Conservation (phyloP, 768 basidiomycete species). For the Ramaria sp. region DNA sequence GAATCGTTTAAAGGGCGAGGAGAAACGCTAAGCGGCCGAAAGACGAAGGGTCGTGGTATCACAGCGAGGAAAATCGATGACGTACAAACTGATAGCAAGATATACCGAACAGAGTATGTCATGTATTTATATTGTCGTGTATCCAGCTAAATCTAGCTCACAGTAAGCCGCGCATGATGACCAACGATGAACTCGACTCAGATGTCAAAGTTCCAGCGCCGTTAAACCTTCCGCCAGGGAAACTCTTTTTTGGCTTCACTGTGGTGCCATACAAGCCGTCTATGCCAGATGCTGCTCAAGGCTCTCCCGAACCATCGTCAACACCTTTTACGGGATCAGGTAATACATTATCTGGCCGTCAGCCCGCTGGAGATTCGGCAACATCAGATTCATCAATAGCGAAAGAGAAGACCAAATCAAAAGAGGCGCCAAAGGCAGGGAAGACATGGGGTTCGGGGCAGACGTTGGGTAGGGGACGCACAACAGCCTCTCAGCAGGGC, state of each 20-base stretch:
- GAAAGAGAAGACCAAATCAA: conserved; percentile 47
- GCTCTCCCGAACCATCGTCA: conserved; percentile 26
- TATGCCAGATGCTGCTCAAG: conserved; percentile 23
- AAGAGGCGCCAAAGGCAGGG: conserved; percentile 24
- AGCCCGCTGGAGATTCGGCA: conserved; percentile 9
- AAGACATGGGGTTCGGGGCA: conserved; percentile 28
- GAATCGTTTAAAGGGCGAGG: conserved; percentile 97
- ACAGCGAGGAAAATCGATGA: conserved; percentile 74
- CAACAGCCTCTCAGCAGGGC: conserved; percentile 18
- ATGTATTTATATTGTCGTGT: neutral
- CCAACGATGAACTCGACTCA: conserved; percentile 64
- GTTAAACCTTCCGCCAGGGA: conserved; percentile 82
- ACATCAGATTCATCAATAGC: conserved; percentile 22
- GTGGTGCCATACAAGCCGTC: conserved; percentile 49
- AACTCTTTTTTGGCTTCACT: conserved; percentile 95
- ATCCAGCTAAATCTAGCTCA: conserved; percentile 12
- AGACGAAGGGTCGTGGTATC: conserved; percentile 92
- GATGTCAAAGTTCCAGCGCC: conserved; percentile 80
- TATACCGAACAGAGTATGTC: conserved; percentile 82
- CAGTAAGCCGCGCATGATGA: conserved; percentile 78
- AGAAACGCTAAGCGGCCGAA: conserved; percentile 80
- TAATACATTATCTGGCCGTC: conserved; percentile 51
- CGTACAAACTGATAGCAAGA: conserved; percentile 74
- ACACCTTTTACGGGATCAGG: conserved; percentile 57
- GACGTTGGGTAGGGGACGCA: conserved; percentile 30